Evolutionary conservation across 2,329 filamentous ascomycete genomes (phyloP).

Genomic region (Aspergillus vadensis): DNA sequence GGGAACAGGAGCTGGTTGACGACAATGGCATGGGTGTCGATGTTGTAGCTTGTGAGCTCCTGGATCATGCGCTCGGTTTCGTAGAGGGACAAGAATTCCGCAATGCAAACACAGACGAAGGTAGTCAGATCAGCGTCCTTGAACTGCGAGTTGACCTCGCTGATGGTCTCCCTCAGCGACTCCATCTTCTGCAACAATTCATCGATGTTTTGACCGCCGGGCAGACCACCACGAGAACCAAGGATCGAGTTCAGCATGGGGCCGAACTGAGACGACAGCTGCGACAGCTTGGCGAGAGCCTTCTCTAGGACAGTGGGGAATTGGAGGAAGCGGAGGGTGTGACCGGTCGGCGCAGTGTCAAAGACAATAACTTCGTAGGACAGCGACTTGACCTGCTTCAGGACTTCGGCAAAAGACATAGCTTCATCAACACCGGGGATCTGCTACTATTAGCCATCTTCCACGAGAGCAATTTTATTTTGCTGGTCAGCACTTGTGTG

Average conservation of each 20-base stretch:
- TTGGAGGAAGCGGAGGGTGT: conserved; percentile 97
- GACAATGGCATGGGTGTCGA: conserved; percentile 96
- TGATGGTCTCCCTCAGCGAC: conserved; percentile 85
- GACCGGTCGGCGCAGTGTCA: conserved; percentile 95
- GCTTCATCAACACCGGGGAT: conserved; percentile 98
- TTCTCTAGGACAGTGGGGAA: conserved; percentile 98
- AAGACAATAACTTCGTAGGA: conserved; percentile 99
- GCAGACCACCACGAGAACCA: conserved; percentile 73
- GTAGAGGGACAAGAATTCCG: conserved; percentile 94
- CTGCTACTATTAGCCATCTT: conserved; percentile 50
- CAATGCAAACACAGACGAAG: conserved; percentile 97
- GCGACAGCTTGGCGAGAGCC: conserved; percentile 93
- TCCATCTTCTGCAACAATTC: conserved; percentile 96
- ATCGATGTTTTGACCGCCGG: conserved; percentile 88
- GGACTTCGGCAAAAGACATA: conserved; percentile 98
- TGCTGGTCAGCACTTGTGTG: conserved; percentile 1
- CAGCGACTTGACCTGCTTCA: conserved; percentile 98
- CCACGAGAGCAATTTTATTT: not conserved
- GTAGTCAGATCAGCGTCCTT: conserved; percentile 95
- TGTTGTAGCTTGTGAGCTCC: conserved; percentile 87
- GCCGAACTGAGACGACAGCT: conserved; percentile 90
- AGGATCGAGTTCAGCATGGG: conserved; percentile 94
- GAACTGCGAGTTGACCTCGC: conserved; percentile 96
- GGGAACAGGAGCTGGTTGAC: conserved; percentile 98
- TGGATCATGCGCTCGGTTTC: conserved; percentile 99